These are phyloP conservation scores for Pyrrhoderma lamaoense DNA, from an alignment of 1,284 basidiomycete genomes.

Conservation along the genomic window DNA sequence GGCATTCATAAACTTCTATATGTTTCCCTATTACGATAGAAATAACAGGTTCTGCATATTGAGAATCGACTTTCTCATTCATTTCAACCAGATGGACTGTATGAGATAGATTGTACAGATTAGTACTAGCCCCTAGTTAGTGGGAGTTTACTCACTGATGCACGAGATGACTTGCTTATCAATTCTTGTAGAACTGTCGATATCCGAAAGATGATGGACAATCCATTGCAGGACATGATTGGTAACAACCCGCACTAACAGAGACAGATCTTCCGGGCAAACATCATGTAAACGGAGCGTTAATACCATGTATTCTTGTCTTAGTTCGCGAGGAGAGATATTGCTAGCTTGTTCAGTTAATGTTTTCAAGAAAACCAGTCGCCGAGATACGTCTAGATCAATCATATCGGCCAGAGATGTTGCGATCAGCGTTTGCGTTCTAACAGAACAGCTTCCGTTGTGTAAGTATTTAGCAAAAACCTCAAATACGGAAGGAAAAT, in stretches of 20 bases:
- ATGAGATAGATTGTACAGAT: neutral
- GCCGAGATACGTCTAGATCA: neutral
- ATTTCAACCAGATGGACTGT: constrained; percentile 7
- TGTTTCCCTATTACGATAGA: constrained; percentile 57
- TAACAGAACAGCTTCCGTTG: no score
- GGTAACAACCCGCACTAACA: constrained; percentile 30
- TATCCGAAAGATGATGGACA: constrained; percentile 34
- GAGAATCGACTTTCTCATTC: constrained; percentile 37
- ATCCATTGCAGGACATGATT: constrained; percentile 45
- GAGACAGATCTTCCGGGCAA: constrained; percentile 22
- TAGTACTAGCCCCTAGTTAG: constrained; percentile 10
- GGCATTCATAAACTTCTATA: constrained; percentile 36
- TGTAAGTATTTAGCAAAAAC: neutral
- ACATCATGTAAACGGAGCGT: neutral
- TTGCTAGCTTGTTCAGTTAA: neutral
- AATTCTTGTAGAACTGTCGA: constrained; percentile 19
- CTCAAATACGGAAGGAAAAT: neutral
- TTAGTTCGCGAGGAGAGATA: neutral
- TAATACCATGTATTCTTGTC: constrained; percentile 1
- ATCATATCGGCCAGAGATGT: neutral
- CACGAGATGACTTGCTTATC: neutral
- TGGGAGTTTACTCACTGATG: constrained; percentile 4
- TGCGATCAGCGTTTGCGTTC: no score
- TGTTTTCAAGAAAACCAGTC: neutral
- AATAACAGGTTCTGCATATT: constrained; percentile 71